Evolutionary conservation across 257 asterid genomes (phyloP).

Genomic region (Leonotis leonurus): DNA sequence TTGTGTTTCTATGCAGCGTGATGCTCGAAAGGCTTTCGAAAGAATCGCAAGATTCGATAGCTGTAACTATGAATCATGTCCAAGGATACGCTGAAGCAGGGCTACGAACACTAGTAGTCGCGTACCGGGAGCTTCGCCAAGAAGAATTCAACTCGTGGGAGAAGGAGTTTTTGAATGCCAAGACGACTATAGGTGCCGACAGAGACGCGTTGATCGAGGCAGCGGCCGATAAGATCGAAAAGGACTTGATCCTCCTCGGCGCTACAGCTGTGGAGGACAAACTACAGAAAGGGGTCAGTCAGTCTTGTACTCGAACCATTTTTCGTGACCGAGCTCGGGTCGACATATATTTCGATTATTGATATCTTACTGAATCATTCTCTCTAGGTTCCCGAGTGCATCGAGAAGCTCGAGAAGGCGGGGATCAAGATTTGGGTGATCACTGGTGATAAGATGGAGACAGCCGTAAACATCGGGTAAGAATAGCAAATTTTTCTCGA

Average conservation of each 20-base stretch:
- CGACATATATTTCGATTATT: no score
- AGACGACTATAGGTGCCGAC: conserved; percentile 55
- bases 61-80: conserved; percentile 58
- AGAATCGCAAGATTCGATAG: conserved; percentile 35
- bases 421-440: conserved; percentile 96
- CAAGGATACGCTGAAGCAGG: conserved; percentile 85
- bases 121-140: conserved; percentile 73
- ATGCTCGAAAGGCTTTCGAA: conserved; percentile 75
- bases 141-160: conserved; percentile 70
- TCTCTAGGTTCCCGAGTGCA: conserved; percentile 91
- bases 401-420: conserved; percentile 69
- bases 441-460: conserved; percentile 99
- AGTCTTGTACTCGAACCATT: no score
- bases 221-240: conserved; percentile 77
- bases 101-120: conserved; percentile 75
- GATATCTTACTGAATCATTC: no score
- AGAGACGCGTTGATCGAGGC: conserved; percentile 74
- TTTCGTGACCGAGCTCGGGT: no score
- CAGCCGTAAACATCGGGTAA: conserved; percentile 95
- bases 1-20: conserved; percentile 43
- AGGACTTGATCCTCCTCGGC: conserved; percentile 73
- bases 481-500: not conserved
- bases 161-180: conserved; percentile 60
- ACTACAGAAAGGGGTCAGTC: conserved; percentile 85
- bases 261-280: conserved; percentile 98